Evolutionary conservation across 2,329 filamentous ascomycete species (phyloP).

Genomic region (Apiospora rasikravindrae): DNA sequence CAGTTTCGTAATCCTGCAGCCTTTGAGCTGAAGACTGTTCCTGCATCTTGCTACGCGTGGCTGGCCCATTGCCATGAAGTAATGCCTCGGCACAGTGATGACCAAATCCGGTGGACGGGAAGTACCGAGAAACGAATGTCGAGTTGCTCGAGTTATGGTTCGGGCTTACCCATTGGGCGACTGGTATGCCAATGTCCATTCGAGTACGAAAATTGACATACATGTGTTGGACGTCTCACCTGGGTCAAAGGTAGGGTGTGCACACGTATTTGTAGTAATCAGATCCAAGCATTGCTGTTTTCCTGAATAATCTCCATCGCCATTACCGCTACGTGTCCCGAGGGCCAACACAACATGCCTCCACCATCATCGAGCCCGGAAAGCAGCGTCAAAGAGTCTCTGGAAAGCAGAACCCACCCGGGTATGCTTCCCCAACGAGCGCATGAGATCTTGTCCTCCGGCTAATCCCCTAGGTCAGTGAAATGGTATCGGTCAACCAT

Average conservation of each 20-base stretch:
- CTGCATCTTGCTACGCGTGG: background rate
- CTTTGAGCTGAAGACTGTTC: background rate
- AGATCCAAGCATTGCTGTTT: background rate
- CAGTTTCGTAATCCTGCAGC: background rate
- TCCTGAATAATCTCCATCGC: no score
- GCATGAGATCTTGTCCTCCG: background rate
- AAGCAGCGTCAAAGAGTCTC: background rate
- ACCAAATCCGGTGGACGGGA: background rate
- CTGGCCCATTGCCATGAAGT: background rate
- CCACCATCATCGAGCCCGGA: background rate
- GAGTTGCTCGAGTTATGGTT: background rate
- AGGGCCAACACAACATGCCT: background rate
- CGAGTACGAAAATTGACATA: no score
- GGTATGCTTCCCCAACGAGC: background rate
- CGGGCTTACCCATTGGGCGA: background rate
- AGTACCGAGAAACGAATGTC: background rate
- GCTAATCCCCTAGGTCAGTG: constrained; percentile 42
- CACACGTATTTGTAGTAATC: background rate
- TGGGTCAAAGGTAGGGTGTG: background rate
- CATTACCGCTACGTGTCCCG: no score
- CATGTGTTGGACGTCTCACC: background rate
- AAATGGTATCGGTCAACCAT: constrained; percentile 75
- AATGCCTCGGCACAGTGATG: background rate
- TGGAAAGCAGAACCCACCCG: background rate
- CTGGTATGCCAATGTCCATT: no score